These are phyloP conservation scores for Penicillium turbatum DNA, from an alignment of 495 filamentous ascomycete genomes.

Conservation along the genomic window DNA sequence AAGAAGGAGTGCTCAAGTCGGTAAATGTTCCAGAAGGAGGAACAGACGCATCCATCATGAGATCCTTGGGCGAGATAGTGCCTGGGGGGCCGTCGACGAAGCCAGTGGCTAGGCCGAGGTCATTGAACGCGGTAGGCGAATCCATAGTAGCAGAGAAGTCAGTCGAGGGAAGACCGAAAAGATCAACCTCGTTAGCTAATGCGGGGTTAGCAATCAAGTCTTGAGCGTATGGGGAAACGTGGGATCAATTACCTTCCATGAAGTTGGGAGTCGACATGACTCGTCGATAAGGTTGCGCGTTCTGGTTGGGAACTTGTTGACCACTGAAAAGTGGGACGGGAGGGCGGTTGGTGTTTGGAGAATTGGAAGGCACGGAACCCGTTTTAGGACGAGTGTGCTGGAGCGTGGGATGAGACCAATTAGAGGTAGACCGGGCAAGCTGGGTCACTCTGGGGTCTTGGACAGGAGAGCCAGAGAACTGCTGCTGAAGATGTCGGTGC, in stretches of 20 bases:
- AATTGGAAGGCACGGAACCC: constrained; percentile 35
- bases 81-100: constrained; percentile 32
- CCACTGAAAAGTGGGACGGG: constrained; percentile 50
- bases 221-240: neutral
- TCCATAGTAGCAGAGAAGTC: constrained; percentile 30
- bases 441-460: constrained; percentile 37
- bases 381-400: constrained; percentile 34
- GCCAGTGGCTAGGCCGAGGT: constrained; percentile 9
- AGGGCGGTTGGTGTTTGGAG: constrained; percentile 41
- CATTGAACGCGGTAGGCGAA: constrained; percentile 20
- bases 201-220: constrained; percentile 8
- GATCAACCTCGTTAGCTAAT: constrained; percentile 21
- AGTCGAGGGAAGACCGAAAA: constrained; percentile 34
- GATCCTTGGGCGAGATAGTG: constrained; percentile 83
- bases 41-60: constrained; percentile 71
- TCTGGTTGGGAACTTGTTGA: constrained; percentile 25
- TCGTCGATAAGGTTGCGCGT: constrained; percentile 24
- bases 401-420: constrained; percentile 42
- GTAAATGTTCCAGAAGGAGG: constrained; percentile 82
- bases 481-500: constrained; percentile 36
- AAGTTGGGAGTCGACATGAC: constrained; percentile 44
- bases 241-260: constrained; percentile 21
- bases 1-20: constrained; percentile 76
- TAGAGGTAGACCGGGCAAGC: constrained; percentile 41
- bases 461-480: constrained; percentile 33